These are phyloP conservation scores for Cyberlindnera subsufficiens DNA, from an alignment of 805 yeast species.

Conservation along the genomic window DNA sequence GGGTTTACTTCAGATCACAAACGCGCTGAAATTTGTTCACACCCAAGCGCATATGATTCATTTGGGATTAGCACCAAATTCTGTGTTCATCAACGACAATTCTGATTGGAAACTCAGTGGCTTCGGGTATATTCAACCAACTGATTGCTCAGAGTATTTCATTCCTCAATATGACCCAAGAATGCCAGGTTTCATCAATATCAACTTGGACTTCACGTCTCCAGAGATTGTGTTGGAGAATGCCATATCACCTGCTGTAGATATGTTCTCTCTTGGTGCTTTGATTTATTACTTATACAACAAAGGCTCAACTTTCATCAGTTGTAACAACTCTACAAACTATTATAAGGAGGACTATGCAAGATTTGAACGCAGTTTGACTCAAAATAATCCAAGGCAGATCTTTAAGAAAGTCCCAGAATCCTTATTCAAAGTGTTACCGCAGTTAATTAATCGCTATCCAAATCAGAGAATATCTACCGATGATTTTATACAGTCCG, in stretches of 20 bases:
- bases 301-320: constrained; percentile 38
- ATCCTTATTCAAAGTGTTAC: constrained; percentile 39
- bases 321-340: constrained; percentile 47
- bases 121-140: constrained; percentile 48
- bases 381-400: constrained; percentile 31
- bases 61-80: constrained; percentile 69
- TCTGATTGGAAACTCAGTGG: constrained; percentile 96
- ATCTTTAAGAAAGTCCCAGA: constrained; percentile 56
- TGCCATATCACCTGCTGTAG: constrained; percentile 60
- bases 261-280: constrained; percentile 80
- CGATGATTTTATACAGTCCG: constrained; percentile 63
- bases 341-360: constrained; percentile 56
- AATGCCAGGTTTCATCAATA: constrained; percentile 64
- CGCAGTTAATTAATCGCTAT: constrained; percentile 49
- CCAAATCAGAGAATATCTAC: constrained; percentile 55
- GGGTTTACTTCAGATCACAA: constrained; percentile 73
- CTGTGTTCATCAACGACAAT: constrained; percentile 70
- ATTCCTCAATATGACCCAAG: constrained; percentile 71
- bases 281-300: constrained; percentile 67
- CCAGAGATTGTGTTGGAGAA: constrained; percentile 77
- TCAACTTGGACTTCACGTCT: constrained; percentile 70
- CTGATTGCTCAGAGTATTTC: constrained; percentile 49
- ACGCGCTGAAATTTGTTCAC: constrained; percentile 80
- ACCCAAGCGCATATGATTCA: constrained; percentile 70
- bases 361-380: constrained; percentile 41